Evolutionary conservation across 2,329 filamentous ascomycete genomes (phyloP).

Genomic region (Beauveria caledonica): DNA sequence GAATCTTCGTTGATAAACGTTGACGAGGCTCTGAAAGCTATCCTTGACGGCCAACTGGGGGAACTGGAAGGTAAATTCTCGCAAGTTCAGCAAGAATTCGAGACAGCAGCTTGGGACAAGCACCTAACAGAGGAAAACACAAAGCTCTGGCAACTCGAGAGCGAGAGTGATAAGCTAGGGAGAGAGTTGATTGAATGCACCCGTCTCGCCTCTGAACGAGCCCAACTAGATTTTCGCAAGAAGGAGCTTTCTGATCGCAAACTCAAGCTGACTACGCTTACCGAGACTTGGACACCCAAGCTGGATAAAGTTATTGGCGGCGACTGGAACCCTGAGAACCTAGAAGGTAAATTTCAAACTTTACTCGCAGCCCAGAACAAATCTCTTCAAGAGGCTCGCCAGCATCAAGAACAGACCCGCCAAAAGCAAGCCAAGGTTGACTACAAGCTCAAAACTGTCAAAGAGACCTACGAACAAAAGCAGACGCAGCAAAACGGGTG

Average conservation of each 20-base stretch:
- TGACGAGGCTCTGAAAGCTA: slow-evolving; percentile 76
- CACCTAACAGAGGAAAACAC: slow-evolving; percentile 59
- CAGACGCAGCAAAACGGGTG: slow-evolving; percentile 53
- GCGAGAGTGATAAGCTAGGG: slow-evolving; percentile 61
- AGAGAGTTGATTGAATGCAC: slow-evolving; percentile 79
- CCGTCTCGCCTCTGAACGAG: slow-evolving; percentile 70
- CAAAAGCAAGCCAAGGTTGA: slow-evolving; percentile 71
- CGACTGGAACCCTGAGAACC: slow-evolving; percentile 59
- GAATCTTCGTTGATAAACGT: slow-evolving; percentile 65
- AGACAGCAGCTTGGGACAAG: slow-evolving; percentile 58
- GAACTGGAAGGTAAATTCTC: slow-evolving; percentile 58
- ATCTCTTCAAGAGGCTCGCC: slow-evolving; percentile 55
- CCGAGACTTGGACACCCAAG: slow-evolving; percentile 63
- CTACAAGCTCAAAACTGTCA: slow-evolving; percentile 58
- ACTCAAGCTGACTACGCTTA: slow-evolving; percentile 69
- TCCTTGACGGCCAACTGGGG: slow-evolving; percentile 64
- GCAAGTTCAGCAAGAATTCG: slow-evolving; percentile 54
- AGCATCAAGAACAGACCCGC: slow-evolving; percentile 59
- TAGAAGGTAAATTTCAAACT: slow-evolving; percentile 65
- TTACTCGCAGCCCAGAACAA: slow-evolving; percentile 49
- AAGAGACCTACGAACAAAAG: slow-evolving; percentile 57
- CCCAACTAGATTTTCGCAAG: slow-evolving; percentile 73
- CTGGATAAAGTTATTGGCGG: slow-evolving; percentile 55
- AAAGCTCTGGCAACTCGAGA: slow-evolving; percentile 61
- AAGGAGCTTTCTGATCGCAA: slow-evolving; percentile 70